Conservation (phyloP, 108 stramenopile genomes). For the Stephanodiscus triporus region DNA sequence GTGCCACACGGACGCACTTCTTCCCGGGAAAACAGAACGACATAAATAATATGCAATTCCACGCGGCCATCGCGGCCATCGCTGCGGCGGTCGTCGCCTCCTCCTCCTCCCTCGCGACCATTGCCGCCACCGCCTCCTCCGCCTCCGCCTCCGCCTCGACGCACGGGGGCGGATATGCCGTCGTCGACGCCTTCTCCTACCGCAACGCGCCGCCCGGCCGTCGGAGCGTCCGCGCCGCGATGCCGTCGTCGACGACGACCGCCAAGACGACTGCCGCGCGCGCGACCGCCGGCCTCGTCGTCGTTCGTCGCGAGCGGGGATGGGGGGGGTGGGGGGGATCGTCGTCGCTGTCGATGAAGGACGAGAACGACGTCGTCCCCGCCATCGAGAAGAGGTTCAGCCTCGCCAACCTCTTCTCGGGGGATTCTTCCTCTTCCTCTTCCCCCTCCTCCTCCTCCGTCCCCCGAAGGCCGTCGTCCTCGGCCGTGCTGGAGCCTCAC, state of each 20-base stretch:
- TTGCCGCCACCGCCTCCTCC: neutral
- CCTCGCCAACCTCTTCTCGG: constrained; percentile 50
- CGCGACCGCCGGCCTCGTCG: neutral
- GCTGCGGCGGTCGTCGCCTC: neutral
- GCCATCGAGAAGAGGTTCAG: constrained; percentile 33
- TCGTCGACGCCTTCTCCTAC: constrained; percentile 7
- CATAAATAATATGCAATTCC: constrained; percentile 5
- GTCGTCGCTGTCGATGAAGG: neutral
- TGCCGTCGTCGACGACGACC: neutral
- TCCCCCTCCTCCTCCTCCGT: constrained; percentile 11
- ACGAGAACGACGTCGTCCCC: neutral
- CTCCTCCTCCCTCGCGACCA: too few species aligned
- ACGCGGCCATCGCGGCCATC: constrained; percentile 1
- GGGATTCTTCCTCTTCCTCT: neutral
- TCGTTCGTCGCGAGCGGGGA: neutral
- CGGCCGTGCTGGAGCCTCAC: constrained; percentile 62
- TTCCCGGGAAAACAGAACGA: too few species aligned
- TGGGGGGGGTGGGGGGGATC: too few species aligned
- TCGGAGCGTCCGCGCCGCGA: constrained; percentile 2
- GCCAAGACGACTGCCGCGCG: neutral
- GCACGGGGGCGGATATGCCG: neutral
- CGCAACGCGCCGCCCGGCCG: neutral
- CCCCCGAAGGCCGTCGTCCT: neutral
- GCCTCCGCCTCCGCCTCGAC: neutral
- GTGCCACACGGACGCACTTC: too few species aligned